Evolutionary conservation across 78 protist species (phyloP), one percentile per base, ranked within the genome.

Genomic region (Dictyostelium discoideum): DNA sequence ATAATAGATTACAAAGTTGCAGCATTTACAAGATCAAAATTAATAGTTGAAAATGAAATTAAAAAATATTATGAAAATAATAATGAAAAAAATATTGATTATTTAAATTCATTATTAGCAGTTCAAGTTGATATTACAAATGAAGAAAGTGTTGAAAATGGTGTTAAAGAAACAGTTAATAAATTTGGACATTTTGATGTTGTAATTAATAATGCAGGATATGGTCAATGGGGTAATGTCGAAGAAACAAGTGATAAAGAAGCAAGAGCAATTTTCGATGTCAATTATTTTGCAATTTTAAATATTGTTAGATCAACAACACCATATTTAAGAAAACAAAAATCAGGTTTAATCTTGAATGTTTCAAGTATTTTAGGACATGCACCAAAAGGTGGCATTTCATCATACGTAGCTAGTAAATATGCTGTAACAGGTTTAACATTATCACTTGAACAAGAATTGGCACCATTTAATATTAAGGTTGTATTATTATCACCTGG

Each of bases 191-290:
- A 77, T 20, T 11, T 85, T 3, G 80, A 85, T 29, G 60, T 44
- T 18, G 69, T 85, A 20, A 26, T 85, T 13, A 73, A 73, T 37
- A 85, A 85, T 48, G 92, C 92, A 48, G 92, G 92, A 40, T 85
- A 67, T 73, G 82, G 50, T 16, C 18, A 72, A 39, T 42, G 46
- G n/a, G 92, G 92, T 26, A 46, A 78, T 54, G 16, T 73, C 14
- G 92, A 85, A 48, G 92, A 85, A 60, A 32, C 40, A 1, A 32
- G 8, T 37, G 82, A 76, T 76, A 32, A 37, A 76, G 82, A 76
- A 6, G 29, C 24, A 16, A 24, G 44, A 16, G 20, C 9, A 32
- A 39, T 29, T 14, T 76, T 76, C 22, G 50, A 76, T 16, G 63
- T 40, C 0, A 80, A 80, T 48, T 16, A 37, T 7, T 81, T 89